Base-by-base conservation (phyloP, 1,284 basidiomycete species). In the Rhodotorula sp. region DNA sequence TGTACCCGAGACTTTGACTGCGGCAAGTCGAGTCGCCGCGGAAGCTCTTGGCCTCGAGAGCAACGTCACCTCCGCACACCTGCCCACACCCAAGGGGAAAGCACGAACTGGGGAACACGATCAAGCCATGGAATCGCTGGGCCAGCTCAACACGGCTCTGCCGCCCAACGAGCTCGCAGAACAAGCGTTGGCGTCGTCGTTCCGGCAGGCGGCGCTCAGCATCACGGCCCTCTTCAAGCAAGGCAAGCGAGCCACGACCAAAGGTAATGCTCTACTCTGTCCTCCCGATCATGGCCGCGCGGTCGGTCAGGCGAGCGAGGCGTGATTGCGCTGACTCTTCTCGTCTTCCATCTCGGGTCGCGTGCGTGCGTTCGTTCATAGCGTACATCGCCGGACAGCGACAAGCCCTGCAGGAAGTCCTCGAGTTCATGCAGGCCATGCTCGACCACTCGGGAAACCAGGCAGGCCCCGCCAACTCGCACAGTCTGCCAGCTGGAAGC, bases 371-470 rank as follows among this genome's bases (percentile, higher is more conserved):
- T 31, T 7, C 50, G 12, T n/a, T 26, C 43, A 23, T 65, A 76
- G 75, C 75, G 0, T 76, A 70, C 68, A 66, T 70, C 26, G 68
- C 70, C 2, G 75, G 75, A 14, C 73, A 76, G 72, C 69, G 68
- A 16, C 72, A 76, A 62, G 75, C 75, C 3, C 49, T 76, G 5
- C 72, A 74, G 54, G 75, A 76, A 31, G 75, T 76, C 7, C 75
- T 76, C 66, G 72, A 76, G 65, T 74, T 74, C 62, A 43, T 76
- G 23, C 74, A 76, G 58, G 67, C 75, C 7, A 62, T 69, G 34
- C 68, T 76, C 45, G 75, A 76, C 54, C 70, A 74, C 7, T 58
- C 75, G 64, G 26, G 64, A 57, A 19, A 43, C 3, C 52, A 48
- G 31, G 45, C 52, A 6, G n/a, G 57, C 38, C 28, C 38, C 3